Conservation (phyloP, 345 rosid genomes). For the Lenwebbia sp. region DNA sequence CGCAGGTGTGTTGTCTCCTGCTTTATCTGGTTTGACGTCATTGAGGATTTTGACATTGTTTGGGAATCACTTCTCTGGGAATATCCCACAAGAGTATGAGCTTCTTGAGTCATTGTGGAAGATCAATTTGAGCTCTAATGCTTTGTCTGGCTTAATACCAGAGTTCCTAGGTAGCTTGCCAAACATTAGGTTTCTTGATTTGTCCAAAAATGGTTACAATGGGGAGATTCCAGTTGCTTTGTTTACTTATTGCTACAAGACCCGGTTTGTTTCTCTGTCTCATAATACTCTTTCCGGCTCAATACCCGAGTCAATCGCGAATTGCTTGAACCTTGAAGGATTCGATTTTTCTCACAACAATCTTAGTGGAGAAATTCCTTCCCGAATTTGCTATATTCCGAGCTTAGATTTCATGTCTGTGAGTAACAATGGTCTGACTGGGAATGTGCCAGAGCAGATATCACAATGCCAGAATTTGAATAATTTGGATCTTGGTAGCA, state of each 20-base stretch:
- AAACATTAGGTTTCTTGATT: slow-evolving; percentile 78
- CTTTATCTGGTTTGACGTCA: slow-evolving; percentile 59
- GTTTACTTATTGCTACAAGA: slow-evolving; percentile 64
- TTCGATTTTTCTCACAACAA: slow-evolving; percentile 77
- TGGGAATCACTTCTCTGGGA: slow-evolving; percentile 79
- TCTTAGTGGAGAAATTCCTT: slow-evolving; percentile 59
- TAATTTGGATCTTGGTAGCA: slow-evolving; percentile 68
- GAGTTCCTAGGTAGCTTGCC: slow-evolving; percentile 78
- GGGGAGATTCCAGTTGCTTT: slow-evolving; percentile 62
- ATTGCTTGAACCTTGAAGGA: slow-evolving; percentile 63
- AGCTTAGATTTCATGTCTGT: slow-evolving; percentile 50
- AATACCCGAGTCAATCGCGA: slow-evolving; percentile 57
- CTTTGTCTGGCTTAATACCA: slow-evolving; percentile 78
- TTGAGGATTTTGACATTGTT: slow-evolving; percentile 78
- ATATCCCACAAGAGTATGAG: slow-evolving; percentile 62
- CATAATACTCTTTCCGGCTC: slow-evolving; percentile 65
- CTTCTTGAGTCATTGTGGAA: slow-evolving; percentile 66
- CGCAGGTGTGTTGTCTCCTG: slow-evolving; percentile 55
- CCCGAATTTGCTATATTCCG: slow-evolving; percentile 48
- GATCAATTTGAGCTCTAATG: slow-evolving; percentile 89
- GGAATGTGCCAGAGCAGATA: slow-evolving; percentile 46
- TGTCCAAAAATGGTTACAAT: slow-evolving; percentile 61
- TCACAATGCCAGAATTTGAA: slow-evolving; percentile 46
- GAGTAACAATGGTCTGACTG: slow-evolving; percentile 54
- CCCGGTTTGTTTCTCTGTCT: slow-evolving; percentile 67